Evolutionary conservation across 2,329 filamentous ascomycete genomes (phyloP).

Genomic region (Knoxdaviesia capensis): DNA sequence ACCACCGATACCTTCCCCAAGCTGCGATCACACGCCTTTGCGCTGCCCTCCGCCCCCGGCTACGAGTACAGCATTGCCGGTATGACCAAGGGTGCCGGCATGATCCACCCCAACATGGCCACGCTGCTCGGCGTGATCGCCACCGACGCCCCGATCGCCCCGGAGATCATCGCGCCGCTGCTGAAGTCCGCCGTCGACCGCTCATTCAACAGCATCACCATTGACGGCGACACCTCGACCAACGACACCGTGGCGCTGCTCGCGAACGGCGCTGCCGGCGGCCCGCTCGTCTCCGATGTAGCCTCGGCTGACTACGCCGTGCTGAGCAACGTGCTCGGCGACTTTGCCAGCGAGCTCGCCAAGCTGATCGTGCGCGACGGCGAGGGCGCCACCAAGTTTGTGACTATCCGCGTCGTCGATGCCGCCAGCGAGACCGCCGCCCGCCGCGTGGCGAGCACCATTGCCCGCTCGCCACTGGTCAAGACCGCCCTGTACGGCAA

Average conservation of each 20-base stretch:
- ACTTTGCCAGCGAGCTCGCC: constrained; percentile 66
- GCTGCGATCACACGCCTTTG: constrained; percentile 68
- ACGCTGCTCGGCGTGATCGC: constrained; percentile 82
- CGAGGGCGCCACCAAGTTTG: constrained; percentile 95
- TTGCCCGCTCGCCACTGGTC: constrained; percentile 79
- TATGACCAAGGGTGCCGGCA: constrained; percentile 94
- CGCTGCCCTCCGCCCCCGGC: constrained; percentile 48
- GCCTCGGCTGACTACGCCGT: constrained; percentile 43
- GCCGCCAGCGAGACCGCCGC: constrained; percentile 50
- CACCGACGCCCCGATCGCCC: constrained; percentile 68
- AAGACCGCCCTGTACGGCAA: constrained; percentile 95
- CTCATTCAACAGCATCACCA: constrained; percentile 92
- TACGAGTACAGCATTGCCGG: constrained; percentile 71
- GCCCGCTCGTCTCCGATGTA: constrained; percentile 35
- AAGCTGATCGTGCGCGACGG: constrained; percentile 91
- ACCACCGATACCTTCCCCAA: constrained; percentile 98
- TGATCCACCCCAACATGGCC: constrained; percentile 99
- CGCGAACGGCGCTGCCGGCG: constrained; percentile 85
- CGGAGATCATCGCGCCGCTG: constrained; percentile 44
- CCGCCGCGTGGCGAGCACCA: constrained; percentile 63
- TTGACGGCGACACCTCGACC: constrained; percentile 92
- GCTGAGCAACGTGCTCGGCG: constrained; percentile 50
- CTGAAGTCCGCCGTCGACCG: constrained; percentile 57
- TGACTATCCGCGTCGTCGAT: constrained; percentile 71
- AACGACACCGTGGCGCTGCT: constrained; percentile 91